Base-by-base conservation (phyloP, 169 alveolate genomes). In the Plasmodium ovale region DNA sequence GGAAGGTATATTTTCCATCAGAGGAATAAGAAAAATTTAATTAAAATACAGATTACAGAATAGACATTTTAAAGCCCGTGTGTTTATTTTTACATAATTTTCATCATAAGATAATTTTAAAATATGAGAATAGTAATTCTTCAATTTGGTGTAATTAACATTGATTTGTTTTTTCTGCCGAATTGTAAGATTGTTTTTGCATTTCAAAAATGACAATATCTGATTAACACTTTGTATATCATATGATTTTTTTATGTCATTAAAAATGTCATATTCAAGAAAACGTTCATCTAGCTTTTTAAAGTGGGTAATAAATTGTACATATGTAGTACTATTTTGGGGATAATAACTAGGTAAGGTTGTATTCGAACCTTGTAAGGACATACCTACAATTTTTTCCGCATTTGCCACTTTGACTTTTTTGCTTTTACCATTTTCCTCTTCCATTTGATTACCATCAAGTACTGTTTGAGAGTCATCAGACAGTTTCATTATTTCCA, bases 31-130 rank as follows among this genome's bases (percentile, higher is more conserved):
- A 19, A 58, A 47, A 14, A 51, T 10, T 9, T 70, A 74, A 49
- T 53, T 74, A 19, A 60, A 74, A 47, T 37, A 47, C 47, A 74
- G 31, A 27, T 54, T 60, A 68, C 16, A 54, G 56, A 74, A 74
- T 9, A 74, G 25, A 33, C 54, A 74, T 27, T 49, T 74, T 53
- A 74, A 44, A n/a, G 88, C 88, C 7, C 88, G 49, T 14, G 88
- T 74, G 37, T 74, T 74, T 74, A 74, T 74, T 74, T 74, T 65
- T 42, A 60, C 62, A 35, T 74, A 74, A 12, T 35, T 62, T 53
- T 74, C 88, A 53, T 74, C 70, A 14, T 60, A 51, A 33, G 77
- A 74, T 5, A 74, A 21, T 33, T 74, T 74, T 47, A 74, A 53
- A 10, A 74, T 74, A 54, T 74, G 21, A 1, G 72, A 60, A 62